Evolutionary conservation across 1,284 basidiomycete species (phyloP).

Genomic region (Acaromyces ingoldii): DNA sequence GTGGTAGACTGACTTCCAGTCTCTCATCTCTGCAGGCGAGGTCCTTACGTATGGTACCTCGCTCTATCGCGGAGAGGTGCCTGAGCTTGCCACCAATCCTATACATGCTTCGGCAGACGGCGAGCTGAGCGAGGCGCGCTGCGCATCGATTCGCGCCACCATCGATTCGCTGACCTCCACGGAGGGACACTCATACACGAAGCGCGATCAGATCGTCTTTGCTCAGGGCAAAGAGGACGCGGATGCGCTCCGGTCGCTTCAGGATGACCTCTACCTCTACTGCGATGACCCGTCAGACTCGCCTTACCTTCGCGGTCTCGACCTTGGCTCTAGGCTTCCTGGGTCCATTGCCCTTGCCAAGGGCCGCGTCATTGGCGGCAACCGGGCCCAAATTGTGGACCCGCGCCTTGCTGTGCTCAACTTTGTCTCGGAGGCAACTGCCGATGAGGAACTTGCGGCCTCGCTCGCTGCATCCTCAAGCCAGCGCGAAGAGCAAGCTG

Average conservation of each 20-base stretch:
- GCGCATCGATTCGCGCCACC: constrained; percentile 2
- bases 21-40: constrained; percentile 22
- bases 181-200: constrained; percentile 12
- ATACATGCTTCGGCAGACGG: neutral
- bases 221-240: neutral
- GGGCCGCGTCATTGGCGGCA: constrained; percentile 14
- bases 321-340: constrained; percentile 23
- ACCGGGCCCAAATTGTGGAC: constrained; percentile 24
- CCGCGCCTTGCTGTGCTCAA: constrained; percentile 31
- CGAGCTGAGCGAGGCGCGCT: neutral
- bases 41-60: constrained; percentile 35
- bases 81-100: constrained; percentile 26
- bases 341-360: constrained; percentile 22
- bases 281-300: constrained; percentile 30
- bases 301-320: constrained; percentile 30
- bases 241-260: constrained; percentile 18
- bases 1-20: neutral
- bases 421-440: constrained; percentile 34
- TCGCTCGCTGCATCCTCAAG: constrained; percentile 12
- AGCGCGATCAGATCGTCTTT: constrained; percentile 30
- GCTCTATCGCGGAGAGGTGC: constrained; percentile 28
- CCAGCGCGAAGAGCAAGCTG: neutral
- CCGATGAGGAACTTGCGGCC: constrained; percentile 23
- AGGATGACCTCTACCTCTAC: constrained; percentile 32
- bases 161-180: constrained; percentile 6